A percentile compares a stretch with the other conserved stretches of the same genome.
These are phyloP conservation scores for Ophiostoma quercus DNA, from an alignment of 2,329 filamentous ascomycete genomes.

Conservation along the genomic window DNA sequence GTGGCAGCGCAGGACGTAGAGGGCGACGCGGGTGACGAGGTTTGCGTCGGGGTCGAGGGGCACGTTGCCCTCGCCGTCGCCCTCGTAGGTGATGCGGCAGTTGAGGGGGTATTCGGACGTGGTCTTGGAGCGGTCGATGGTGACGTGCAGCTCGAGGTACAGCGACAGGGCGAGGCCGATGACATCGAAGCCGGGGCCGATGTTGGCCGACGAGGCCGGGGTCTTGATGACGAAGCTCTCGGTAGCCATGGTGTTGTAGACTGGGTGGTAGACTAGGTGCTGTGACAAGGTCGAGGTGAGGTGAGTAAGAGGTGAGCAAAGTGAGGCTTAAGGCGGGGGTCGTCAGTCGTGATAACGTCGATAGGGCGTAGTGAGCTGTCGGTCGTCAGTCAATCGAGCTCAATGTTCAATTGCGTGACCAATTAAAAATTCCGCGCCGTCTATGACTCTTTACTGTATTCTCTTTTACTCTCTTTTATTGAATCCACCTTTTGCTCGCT, in stretches of 20 bases:
- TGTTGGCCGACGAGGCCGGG: constrained; percentile 94
- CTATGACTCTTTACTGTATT: constrained; percentile 6
- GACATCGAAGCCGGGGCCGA: constrained; percentile 95
- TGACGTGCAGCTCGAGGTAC: constrained; percentile 85
- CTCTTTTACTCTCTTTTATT: neutral
- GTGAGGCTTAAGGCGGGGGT: neutral
- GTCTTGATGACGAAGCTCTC: constrained; percentile 69
- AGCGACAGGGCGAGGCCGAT: constrained; percentile 91
- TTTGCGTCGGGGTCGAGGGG: constrained; percentile 80
- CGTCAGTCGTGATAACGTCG: neutral
- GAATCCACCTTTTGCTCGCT: neutral
- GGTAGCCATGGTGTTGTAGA: constrained; percentile 27
- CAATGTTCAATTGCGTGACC: constrained; percentile 12
- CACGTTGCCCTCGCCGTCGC: constrained; percentile 67
- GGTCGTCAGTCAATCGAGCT: neutral
- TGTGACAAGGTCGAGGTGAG: neutral
- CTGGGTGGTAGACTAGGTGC: too few relatives aligned
- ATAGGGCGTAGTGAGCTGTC: neutral
- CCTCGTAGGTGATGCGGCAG: constrained; percentile 87
- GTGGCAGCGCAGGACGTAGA: constrained; percentile 93
- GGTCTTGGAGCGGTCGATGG: constrained; percentile 56
- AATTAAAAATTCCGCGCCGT: constrained; percentile 11
- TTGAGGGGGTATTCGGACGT: constrained; percentile 63
- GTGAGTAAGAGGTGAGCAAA: too few relatives aligned
- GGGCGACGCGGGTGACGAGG: constrained; percentile 85